Percentiles rank a stretch among this genome's conserved stretches.
phyloP scores from a whole-genome alignment of 1,139 yeast genomes.

The Schwanniomyces etchellsii region DNA sequence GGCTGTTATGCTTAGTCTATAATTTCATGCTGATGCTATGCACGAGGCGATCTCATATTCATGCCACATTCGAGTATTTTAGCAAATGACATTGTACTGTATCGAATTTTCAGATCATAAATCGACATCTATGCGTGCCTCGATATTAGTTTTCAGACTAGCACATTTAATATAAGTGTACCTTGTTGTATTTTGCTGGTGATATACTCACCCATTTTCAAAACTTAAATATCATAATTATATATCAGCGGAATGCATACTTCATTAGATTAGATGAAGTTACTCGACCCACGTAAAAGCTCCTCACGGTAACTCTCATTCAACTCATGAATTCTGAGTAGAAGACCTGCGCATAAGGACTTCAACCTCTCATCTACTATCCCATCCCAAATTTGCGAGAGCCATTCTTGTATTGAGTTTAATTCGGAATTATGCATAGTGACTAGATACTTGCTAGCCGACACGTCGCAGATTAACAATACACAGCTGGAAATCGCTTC shows the following conservation, averaged over 20 bases:
- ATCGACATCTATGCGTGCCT: not conserved
- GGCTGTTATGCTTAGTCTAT: too few relatives aligned
- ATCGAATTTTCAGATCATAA: too few relatives aligned
- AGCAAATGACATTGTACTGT: too few relatives aligned
- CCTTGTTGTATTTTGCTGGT: too few relatives aligned
- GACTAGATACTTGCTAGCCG: constrained; percentile 32
- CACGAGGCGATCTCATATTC: too few relatives aligned
- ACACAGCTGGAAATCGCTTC: constrained; percentile 47
- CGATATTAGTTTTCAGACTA: not conserved
- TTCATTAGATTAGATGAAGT: constrained; percentile 1
- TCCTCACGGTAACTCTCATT: constrained; percentile 5
- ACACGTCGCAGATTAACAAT: constrained; percentile 40
- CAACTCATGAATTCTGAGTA: constrained; percentile 32
- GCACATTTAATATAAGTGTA: not conserved
- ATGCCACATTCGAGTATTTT: too few relatives aligned
- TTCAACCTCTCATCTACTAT: constrained; percentile 42
- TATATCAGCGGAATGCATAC: too few relatives aligned
- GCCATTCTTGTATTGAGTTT: constrained; percentile 32
- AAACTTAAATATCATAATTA: too few relatives aligned
- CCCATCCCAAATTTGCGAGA: constrained; percentile 38
- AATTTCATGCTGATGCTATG: too few relatives aligned
- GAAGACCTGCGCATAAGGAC: constrained; percentile 46
- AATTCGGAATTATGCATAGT: constrained; percentile 23
- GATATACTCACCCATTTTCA: too few relatives aligned
- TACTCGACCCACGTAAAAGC: constrained; percentile 9